Conservation (phyloP, 176 grass and related monocot species). For the Aegilops speltoides region DNA sequence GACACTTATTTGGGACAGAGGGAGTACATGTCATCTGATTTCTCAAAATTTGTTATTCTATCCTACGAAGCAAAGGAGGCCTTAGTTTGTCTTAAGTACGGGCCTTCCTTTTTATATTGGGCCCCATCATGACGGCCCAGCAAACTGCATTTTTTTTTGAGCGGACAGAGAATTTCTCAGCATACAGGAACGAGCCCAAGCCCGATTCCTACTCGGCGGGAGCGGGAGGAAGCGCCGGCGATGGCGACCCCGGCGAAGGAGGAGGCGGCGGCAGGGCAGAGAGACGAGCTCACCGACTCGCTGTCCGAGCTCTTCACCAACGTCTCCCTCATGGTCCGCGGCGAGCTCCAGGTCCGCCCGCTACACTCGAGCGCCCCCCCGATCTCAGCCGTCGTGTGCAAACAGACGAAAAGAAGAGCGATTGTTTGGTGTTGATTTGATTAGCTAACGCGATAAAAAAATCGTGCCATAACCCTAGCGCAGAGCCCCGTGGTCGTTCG, state of each 20-base stretch:
- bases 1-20: no score
- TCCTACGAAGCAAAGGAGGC: no score
- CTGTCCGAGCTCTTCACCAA: slow-evolving; percentile 74
- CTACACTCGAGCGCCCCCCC: neutral
- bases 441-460: neutral
- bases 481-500: neutral
- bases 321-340: slow-evolving; percentile 82
- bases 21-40: no score
- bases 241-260: slow-evolving; percentile 34
- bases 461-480: slow-evolving; percentile 2
- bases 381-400: neutral
- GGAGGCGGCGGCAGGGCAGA: slow-evolving; percentile 18
- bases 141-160: neutral
- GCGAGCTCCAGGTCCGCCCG: slow-evolving; percentile 75
- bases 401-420: no score
- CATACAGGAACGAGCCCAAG: neutral
- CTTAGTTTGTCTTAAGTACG: no score
- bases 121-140: neutral
- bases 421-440: neutral
- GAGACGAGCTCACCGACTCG: slow-evolving; percentile 69
- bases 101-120: neutral
- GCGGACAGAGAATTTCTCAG: neutral
- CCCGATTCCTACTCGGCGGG: neutral
- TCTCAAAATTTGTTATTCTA: no score
- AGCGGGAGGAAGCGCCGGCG: slow-evolving; percentile 12